Conservation (phyloP, 2,329 filamentous ascomycete genomes). For the Phialophora macrospora region DNA sequence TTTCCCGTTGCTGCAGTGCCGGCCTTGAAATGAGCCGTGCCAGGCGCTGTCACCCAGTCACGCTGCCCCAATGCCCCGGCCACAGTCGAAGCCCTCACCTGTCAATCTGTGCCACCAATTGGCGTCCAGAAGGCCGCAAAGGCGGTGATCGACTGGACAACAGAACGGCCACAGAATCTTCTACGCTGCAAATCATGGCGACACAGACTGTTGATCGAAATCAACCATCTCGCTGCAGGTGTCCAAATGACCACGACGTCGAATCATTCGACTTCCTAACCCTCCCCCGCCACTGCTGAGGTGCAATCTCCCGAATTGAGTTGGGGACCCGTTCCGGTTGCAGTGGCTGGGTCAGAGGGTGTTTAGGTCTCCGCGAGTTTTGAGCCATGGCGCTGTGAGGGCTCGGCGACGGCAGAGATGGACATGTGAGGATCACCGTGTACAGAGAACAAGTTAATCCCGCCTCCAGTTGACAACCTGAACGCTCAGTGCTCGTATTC, state of each 20-base stretch:
- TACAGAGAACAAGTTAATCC: no score
- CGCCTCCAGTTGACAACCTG: neutral
- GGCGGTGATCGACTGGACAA: slow-evolving; percentile 27
- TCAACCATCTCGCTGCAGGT: neutral
- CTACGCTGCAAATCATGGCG: slow-evolving; percentile 22
- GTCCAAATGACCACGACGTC: neutral
- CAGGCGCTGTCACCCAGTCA: neutral
- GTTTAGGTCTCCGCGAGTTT: neutral
- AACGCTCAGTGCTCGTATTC: neutral
- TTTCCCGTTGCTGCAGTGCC: slow-evolving; percentile 3
- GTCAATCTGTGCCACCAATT: slow-evolving; percentile 23
- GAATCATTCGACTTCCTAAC: neutral
- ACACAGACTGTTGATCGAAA: slow-evolving; percentile 7
- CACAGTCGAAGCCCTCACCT: neutral
- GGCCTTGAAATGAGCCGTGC: neutral
- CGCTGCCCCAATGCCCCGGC: neutral
- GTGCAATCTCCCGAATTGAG: slow-evolving; percentile 33
- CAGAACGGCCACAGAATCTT: slow-evolving; percentile 32
- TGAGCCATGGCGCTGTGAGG: neutral
- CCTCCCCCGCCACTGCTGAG: neutral
- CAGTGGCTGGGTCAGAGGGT: slow-evolving; percentile 5
- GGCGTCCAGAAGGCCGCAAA: slow-evolving; percentile 9
- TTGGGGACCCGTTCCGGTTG: slow-evolving; percentile 7
- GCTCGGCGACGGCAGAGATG: neutral
- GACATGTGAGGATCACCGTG: no score